Base-by-base conservation (phyloP, 345 rosid species). In the Syzygium grande region DNA sequence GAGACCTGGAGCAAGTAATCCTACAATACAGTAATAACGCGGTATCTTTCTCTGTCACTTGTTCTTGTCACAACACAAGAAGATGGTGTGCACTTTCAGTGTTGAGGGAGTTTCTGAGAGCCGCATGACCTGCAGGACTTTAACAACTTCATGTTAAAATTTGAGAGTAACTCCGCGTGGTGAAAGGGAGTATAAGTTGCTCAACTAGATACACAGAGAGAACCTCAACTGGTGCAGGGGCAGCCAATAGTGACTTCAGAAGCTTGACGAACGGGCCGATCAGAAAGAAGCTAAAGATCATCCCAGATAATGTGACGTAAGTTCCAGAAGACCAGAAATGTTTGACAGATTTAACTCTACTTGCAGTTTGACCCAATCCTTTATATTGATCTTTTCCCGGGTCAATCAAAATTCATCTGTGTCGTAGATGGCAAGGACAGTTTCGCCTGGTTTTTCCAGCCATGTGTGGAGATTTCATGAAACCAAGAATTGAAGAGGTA, bases 401-500 rank as follows among this genome's bases (percentile, higher is more conserved):
- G 25, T 68, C 79, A 68, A 68, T 34, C 79, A 2, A 68, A 68
- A 68, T 68, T 34, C 13, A 68, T 68, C 13, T 59, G 11, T 17
- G 79, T 9, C 63, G 87, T 61, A 91, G 94, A 83, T 92, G 92
- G 92, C 90, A 85, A 49, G 90, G 86, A 38, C 91, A 90, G 79
- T 7, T 2, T 12, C 30, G 7, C 5, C 15, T 84, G 88, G 89
- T 93, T 85, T 88, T 86, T 59, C 27, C 46, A 22, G 92, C 90
- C 65, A 25, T 91, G 90, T 2, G 3, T 4, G 95, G 92, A 3
- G 92, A 93, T 51, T 90, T 92, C 88, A 92, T 90, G 93, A 91
- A 86, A 83, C 93, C 90, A 12, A 93, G 93, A 87, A 93, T 92
- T 54, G 51, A 87, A 55, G 93, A 93, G 93, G 94, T 91, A 52